These are phyloP conservation scores for Tricharina praecox DNA, from an alignment of 495 filamentous ascomycete genomes.

Conservation along the genomic window DNA sequence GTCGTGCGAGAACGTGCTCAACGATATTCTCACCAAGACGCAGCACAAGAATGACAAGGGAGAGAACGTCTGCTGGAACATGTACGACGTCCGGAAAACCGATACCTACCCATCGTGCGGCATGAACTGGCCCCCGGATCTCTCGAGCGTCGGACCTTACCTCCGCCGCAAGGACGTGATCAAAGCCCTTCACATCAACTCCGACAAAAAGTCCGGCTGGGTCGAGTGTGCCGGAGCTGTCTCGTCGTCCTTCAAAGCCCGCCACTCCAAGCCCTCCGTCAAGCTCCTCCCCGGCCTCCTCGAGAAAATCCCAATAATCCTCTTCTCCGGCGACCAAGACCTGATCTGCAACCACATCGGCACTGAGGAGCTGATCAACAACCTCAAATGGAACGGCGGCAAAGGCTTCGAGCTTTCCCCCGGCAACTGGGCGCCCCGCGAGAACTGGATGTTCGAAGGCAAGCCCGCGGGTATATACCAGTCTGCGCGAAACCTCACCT, in stretches of 20 bases:
- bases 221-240: conserved; percentile 77
- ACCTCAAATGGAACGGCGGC: conserved; percentile 79
- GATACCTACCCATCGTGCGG: conserved; percentile 65
- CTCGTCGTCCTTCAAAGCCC: conserved; percentile 45
- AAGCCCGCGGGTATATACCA: conserved; percentile 85
- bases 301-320: conserved; percentile 53
- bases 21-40: conserved; percentile 47
- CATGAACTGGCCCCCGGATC: conserved; percentile 90
- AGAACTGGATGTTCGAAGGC: conserved; percentile 88
- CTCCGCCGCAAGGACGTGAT: conserved; percentile 66
- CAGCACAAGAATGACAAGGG: conserved; percentile 32
- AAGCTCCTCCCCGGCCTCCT: conserved; percentile 61
- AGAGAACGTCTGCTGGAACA: conserved; percentile 53
- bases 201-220: conserved; percentile 73
- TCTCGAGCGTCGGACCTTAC: conserved; percentile 60
- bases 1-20: conserved; percentile 58
- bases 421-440: conserved; percentile 76
- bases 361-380: conserved; percentile 78
- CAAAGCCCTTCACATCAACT: conserved; percentile 63
- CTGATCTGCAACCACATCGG: conserved; percentile 95
- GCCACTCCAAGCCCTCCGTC: conserved; percentile 53
- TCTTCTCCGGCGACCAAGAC: conserved; percentile 89
- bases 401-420: conserved; percentile 80
- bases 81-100: conserved; percentile 79
- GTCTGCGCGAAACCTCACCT: conserved; percentile 83